These are phyloP conservation scores for Aureobasidium sp. DNA, from an alignment of 2,329 filamentous ascomycete genomes.

Conservation along the genomic window DNA sequence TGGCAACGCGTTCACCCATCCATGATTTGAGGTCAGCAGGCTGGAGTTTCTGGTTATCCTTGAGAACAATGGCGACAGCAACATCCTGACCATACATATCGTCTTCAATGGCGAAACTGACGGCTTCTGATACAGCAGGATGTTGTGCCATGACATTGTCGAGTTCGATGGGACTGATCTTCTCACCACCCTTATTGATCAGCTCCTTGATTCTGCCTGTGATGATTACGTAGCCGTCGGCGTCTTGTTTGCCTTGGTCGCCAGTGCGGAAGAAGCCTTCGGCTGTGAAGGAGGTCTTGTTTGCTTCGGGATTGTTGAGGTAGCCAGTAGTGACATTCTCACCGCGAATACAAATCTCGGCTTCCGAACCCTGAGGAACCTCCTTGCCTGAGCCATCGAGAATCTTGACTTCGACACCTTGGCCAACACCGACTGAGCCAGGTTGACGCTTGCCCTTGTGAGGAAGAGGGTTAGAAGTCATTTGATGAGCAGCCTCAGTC, in stretches of 20 bases:
- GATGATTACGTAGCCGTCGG: conserved; percentile 59
- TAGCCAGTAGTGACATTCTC: conserved; percentile 60
- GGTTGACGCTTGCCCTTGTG: conserved; percentile 56
- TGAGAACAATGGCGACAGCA: conserved; percentile 79
- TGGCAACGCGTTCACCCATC: conserved; percentile 75
- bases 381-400: conserved; percentile 46
- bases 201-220: conserved; percentile 64
- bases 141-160: conserved; percentile 81
- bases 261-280: conserved; percentile 63
- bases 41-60: conserved; percentile 61
- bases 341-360: conserved; percentile 57
- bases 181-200: conserved; percentile 64
- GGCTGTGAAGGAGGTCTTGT: conserved; percentile 54
- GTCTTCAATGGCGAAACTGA: conserved; percentile 85
- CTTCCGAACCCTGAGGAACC: conserved; percentile 42
- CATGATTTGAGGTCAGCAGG: conserved; percentile 72
- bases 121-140: conserved; percentile 78
- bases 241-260: conserved; percentile 59
- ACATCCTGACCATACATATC: conserved; percentile 88
- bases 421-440: conserved; percentile 59
- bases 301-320: conserved; percentile 45
- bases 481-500: conserved; percentile 73
- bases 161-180: conserved; percentile 68
- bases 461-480: conserved; percentile 67
- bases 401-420: conserved; percentile 59